phyloP scores from a whole-genome alignment of 2,329 filamentous ascomycete species.

The Tolypocladium tropicale region DNA sequence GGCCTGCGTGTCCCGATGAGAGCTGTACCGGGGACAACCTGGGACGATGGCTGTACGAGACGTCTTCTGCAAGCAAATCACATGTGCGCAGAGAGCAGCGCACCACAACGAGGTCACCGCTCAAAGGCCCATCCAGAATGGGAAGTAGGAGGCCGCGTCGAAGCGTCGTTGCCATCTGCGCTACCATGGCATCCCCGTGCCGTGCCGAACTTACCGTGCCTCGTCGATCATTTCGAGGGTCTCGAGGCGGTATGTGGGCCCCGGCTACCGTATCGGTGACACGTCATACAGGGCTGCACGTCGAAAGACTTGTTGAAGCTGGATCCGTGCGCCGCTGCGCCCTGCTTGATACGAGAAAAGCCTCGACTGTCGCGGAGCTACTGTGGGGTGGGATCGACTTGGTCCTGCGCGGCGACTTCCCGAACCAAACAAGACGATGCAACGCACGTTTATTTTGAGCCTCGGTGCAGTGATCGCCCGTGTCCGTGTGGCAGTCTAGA shows the following conservation, averaged over 20 bases:
- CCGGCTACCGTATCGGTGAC: background rate
- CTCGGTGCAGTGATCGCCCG: background rate
- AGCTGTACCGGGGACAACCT: background rate
- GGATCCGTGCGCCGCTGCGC: background rate
- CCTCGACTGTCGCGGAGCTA: background rate
- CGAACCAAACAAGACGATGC: background rate
- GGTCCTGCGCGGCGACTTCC: background rate
- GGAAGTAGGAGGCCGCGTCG: background rate
- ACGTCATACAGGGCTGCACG: background rate
- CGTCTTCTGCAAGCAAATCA: background rate
- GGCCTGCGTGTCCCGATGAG: conserved; percentile 7
- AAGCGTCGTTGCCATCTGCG: background rate
- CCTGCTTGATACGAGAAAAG: background rate
- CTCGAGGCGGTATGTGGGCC: background rate
- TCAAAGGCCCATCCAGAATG: background rate
- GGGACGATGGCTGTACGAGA: background rate
- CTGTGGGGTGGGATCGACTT: background rate
- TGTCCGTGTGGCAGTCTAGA: background rate
- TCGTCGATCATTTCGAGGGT: background rate
- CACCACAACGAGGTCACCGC: background rate
- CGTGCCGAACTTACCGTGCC: background rate
- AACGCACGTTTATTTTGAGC: background rate
- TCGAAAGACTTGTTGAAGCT: background rate
- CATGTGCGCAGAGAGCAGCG: background rate
- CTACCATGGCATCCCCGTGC: background rate